Evolutionary conservation across 805 yeast genomes (phyloP), one percentile per base, ranked within the genome.

Genomic region (Phaffomyces antillensis): DNA sequence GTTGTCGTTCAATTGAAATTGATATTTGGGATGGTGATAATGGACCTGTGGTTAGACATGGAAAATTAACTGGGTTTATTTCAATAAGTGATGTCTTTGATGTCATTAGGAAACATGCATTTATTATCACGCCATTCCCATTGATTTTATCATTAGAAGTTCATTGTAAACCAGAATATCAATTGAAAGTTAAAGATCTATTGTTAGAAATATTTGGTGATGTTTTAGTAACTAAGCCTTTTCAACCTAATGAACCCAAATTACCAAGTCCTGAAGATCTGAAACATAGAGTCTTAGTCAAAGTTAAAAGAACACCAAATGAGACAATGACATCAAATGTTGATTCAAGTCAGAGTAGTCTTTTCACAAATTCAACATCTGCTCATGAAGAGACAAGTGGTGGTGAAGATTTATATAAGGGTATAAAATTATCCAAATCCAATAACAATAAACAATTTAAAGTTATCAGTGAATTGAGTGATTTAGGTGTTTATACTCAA

Each of bases 1-100:
- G 99, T 1, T 93, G 98, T 56, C 71, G 96, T 38, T 90, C 96
- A 50, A 72, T 93, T n/a, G 99, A 93, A 58, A 79, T 93, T 36
- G 99, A 93, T 62, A 72, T 93, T 18, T 93, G 99, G 99, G 96
- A 91, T 66, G 86, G 83, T 20, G 80, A 76, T 31, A 63, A 65
- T 12, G 90, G 83, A 0, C 99, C 99, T 0, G 76, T 86, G 0
- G 96, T 93, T 0, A 83, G 85, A 26, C 99, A 93, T 63, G 99
- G 99, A 0, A 79, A 96, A 0, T 77, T 93, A 50, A 87, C 98
- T 0, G 72, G 82, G 0, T 77, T 91, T 1, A 77, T 91, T 11
- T 76, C 79, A 2, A 73, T 91, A 28, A 61, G 68, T 11, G 81
- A 81, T 51, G 97, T 89, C 3, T 63, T 88, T 4, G 76, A 75